phyloP scores from a whole-genome alignment of 2,329 filamentous ascomycete species.

The Microdochium bolleyi region DNA sequence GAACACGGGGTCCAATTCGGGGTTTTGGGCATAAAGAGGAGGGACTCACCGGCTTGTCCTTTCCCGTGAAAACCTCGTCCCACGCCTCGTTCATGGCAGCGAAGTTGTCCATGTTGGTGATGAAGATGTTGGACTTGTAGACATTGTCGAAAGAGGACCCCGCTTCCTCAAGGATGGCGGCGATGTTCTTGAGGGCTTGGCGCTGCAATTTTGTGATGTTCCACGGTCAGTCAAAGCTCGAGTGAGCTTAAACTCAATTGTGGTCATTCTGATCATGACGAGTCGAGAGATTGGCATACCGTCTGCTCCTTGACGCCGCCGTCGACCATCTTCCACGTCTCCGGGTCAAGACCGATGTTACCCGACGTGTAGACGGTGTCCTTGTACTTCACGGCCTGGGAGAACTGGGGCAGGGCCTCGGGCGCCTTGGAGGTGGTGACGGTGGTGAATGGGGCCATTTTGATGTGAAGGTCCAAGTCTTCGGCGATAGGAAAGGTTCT shows the following conservation, averaged over 20 bases:
- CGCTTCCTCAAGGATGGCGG: slow-evolving; percentile 60
- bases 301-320: slow-evolving; percentile 62
- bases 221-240: no score
- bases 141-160: slow-evolving; percentile 57
- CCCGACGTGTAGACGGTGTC: neutral
- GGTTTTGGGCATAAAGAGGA: no score
- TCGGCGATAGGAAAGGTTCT: no score
- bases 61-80: slow-evolving; percentile 51
- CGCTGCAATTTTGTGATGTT: no score
- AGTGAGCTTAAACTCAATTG: no score
- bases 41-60: neutral
- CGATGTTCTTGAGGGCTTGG: slow-evolving; percentile 63
- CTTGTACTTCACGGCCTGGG: slow-evolving; percentile 41
- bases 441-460: neutral
- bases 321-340: slow-evolving; percentile 48
- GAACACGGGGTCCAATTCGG: no score
- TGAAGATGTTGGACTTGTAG: slow-evolving; percentile 67
- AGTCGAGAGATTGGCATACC: slow-evolving; percentile 17
- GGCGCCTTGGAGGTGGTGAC: slow-evolving; percentile 40
- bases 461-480: no score
- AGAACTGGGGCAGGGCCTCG: slow-evolving; percentile 46
- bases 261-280: no score
- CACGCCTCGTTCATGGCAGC: slow-evolving; percentile 69
- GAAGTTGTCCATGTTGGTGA: slow-evolving; percentile 67
- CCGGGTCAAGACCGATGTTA: slow-evolving; percentile 16